Conservation (phyloP, 1,284 basidiomycete species). For the Leccinum subspadiceum region DNA sequence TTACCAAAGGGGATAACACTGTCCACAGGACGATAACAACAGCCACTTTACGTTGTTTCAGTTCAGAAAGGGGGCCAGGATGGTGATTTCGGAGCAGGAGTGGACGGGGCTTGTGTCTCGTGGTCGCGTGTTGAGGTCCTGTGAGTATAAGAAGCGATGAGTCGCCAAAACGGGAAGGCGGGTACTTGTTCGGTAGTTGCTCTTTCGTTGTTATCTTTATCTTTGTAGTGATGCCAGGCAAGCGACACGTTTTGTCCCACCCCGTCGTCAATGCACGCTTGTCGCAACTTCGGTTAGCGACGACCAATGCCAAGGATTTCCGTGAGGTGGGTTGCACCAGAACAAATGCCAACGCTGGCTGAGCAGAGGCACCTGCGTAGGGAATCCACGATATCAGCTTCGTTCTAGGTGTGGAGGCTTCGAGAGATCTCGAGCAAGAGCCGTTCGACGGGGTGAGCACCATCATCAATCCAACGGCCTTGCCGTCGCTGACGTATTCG, state of each 20-base stretch:
- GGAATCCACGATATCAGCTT: slow-evolving; percentile 71
- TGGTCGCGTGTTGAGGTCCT: slow-evolving; percentile 79
- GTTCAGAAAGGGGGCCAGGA: slow-evolving; percentile 67
- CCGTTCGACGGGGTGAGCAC: slow-evolving; percentile 59
- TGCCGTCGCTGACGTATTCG: neutral
- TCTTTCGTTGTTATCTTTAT: neutral
- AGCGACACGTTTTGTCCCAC: slow-evolving; percentile 62
- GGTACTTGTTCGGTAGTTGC: neutral
- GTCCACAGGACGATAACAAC: slow-evolving; percentile 70
- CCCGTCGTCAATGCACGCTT: slow-evolving; percentile 73
- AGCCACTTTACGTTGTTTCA: slow-evolving; percentile 89
- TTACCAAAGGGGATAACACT: slow-evolving; percentile 5
- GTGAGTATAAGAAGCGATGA: slow-evolving; percentile 94
- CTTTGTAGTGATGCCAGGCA: slow-evolving; percentile 22
- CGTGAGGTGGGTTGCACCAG: slow-evolving; percentile 55
- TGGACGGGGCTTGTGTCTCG: slow-evolving; percentile 62
- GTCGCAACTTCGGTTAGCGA: slow-evolving; percentile 63
- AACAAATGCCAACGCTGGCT: neutral
- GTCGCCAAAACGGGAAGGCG: slow-evolving; percentile 4
- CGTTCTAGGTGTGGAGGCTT: slow-evolving; percentile 76
- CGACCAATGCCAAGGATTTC: slow-evolving; percentile 72
- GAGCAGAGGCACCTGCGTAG: slow-evolving; percentile 29
- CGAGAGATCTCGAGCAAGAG: slow-evolving; percentile 58
- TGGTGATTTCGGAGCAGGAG: slow-evolving; percentile 52
- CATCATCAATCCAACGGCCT: neutral